These are phyloP conservation scores for Prunus yedoensis DNA, from an alignment of 331 rosid genomes.

Conservation along the genomic window DNA sequence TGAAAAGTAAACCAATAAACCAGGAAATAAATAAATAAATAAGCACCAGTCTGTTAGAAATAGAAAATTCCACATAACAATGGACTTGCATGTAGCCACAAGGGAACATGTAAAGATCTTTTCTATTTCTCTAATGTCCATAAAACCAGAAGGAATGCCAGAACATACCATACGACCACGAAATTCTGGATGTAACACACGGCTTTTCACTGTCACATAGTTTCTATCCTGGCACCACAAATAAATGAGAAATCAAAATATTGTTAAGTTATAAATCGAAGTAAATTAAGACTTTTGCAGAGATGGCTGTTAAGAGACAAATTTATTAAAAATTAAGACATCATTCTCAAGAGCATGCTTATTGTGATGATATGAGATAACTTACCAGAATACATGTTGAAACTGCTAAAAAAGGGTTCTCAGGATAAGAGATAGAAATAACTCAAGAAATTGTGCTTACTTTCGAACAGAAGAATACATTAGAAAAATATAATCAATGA, in stretches of 20 bases:
- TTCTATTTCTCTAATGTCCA: neutral
- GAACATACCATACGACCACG: conserved; percentile 97
- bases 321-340: neutral
- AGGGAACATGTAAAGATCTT: neutral
- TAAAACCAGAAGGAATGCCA: neutral
- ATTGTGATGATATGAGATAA: neutral
- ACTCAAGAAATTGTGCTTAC: neutral
- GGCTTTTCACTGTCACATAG: conserved; percentile 74
- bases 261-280: neutral
- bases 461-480: neutral
- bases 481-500: neutral
- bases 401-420: neutral
- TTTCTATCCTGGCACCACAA: conserved; percentile 71
- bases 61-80: neutral
- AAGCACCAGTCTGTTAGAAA: neutral
- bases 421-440: neutral
- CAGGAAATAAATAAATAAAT: neutral
- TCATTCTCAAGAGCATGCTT: neutral
- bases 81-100: neutral
- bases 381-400: neutral
- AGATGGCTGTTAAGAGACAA: neutral
- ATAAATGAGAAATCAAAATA: conserved; percentile 25
- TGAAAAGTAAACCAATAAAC: neutral
- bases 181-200: conserved; percentile 85
- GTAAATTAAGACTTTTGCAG: neutral